Base-by-base conservation (phyloP, 345 rosid genomes). In the Citrus maxima region DNA sequence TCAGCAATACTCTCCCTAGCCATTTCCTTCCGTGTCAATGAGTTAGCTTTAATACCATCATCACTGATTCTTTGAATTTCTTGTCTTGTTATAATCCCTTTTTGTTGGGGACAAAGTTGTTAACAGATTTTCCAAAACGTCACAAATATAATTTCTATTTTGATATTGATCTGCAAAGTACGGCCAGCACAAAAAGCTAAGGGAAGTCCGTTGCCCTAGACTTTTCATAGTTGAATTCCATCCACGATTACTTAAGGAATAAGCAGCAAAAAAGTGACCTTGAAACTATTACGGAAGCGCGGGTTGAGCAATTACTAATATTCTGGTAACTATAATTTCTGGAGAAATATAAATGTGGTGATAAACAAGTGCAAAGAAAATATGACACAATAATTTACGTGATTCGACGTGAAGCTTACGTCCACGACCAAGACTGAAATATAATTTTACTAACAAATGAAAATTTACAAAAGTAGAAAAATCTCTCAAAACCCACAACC, bases 191-290 rank as follows among this genome's bases (percentile, higher is more conserved):
- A 87, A 66, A 67, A 88, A 83, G 1, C 6, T 38, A 9, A 38
- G 9, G 85, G 85, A 7, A 81, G 59, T 4, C 86, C 86, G 5
- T 37, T 67, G 74, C 78, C 79, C 6, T 42, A 84, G 30, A 62
- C 85, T 80, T 35, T 83, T 85, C 71, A 84, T 55, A 35, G 38
- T 79, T 25, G 87, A 84, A 73, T 84, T 86, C 87, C 87, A 84
- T 19, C 89, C 85, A 3, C 87, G 82, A 28, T 86, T 85, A 1
- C 80, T 79, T 51, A 82, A 4, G 77, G 80, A 86, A 66, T 84
- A 84, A 4, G 84, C 77, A 6, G 61, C 49, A 1, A 80, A 74
- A 37, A 77, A 64, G 46, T 83, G 82, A 70, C 42, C 65, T 63
- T 13, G 84, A 61, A 7, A 86, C 85, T 32, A 32, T 32, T 32